These are phyloP conservation scores for Penicillium arizonense DNA, from an alignment of 495 filamentous ascomycete species.

Conservation along the genomic window DNA sequence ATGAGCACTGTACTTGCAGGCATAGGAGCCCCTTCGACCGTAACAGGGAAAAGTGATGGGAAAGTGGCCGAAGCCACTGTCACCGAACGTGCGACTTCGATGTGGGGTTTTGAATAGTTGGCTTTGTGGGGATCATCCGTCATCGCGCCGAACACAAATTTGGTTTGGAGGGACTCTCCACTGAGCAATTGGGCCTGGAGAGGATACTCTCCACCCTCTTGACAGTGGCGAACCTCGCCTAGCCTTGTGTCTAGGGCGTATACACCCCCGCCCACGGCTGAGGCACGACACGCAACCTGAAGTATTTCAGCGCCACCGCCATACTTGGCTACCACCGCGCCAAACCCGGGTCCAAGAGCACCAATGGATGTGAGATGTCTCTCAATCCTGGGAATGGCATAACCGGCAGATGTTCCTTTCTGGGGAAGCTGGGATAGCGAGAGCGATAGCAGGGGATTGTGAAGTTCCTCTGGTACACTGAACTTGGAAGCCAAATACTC, in stretches of 20 bases:
- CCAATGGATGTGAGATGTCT: slow-evolving; percentile 86
- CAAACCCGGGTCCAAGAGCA: slow-evolving; percentile 81
- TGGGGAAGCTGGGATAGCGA: slow-evolving; percentile 66
- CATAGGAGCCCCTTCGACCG: slow-evolving; percentile 68
- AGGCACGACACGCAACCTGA: slow-evolving; percentile 88
- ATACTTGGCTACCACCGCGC: slow-evolving; percentile 85
- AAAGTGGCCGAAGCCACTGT: slow-evolving; percentile 70
- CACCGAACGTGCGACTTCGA: slow-evolving; percentile 46
- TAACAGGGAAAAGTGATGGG: slow-evolving; percentile 61
- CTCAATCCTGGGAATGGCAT: slow-evolving; percentile 67
- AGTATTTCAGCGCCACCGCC: slow-evolving; percentile 89
- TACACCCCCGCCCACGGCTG: slow-evolving; percentile 86
- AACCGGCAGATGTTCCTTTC: slow-evolving; percentile 57
- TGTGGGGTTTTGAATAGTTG: slow-evolving; percentile 4
- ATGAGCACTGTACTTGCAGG: slow-evolving; percentile 75
- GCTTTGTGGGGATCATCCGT: slow-evolving; percentile 36
- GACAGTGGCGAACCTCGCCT: slow-evolving; percentile 18
- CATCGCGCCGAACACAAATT: slow-evolving; percentile 51
- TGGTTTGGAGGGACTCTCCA: slow-evolving; percentile 58
- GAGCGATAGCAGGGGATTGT: slow-evolving; percentile 72
- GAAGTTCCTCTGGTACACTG: slow-evolving; percentile 67
- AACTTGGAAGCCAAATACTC: slow-evolving; percentile 69
- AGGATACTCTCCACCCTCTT: slow-evolving; percentile 14
- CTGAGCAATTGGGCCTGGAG: slow-evolving; percentile 56
- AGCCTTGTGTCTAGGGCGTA: slow-evolving; percentile 80